phyloP scores from a whole-genome alignment of 2,329 filamentous ascomycete genomes.

The Penicillium concentricum region DNA sequence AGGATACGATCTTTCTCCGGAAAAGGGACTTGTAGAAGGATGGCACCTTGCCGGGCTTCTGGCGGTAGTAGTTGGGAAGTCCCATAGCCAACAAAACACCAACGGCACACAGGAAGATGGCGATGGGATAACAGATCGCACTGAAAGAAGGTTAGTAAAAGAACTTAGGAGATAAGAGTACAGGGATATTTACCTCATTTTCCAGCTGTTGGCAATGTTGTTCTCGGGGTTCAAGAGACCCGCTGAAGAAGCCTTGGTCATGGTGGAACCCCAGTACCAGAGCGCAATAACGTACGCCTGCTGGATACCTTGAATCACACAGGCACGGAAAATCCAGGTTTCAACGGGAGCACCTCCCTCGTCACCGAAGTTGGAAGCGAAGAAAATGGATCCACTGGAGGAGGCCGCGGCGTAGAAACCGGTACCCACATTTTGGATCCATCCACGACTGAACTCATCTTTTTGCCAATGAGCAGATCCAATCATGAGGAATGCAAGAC shows the following conservation, averaged over 20 bases:
- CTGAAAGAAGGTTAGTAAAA: background rate
- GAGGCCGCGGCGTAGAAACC: slow-evolving; percentile 63
- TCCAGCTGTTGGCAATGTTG: slow-evolving; percentile 43
- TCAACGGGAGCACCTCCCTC: slow-evolving; percentile 62
- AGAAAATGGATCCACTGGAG: slow-evolving; percentile 63
- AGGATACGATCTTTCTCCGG: slow-evolving; percentile 63
- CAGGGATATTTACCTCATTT: slow-evolving; percentile 34
- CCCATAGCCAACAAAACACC: slow-evolving; percentile 57
- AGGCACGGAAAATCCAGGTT: slow-evolving; percentile 65
- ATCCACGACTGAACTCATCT: slow-evolving; percentile 44
- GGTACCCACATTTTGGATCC: slow-evolving; percentile 61
- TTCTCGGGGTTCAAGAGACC: slow-evolving; percentile 40
- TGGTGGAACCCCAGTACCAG: slow-evolving; percentile 65
- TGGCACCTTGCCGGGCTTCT: slow-evolving; percentile 62
- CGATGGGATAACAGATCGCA: slow-evolving; percentile 60
- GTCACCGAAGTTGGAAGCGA: slow-evolving; percentile 66
- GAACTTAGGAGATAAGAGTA: background rate
- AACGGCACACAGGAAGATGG: slow-evolving; percentile 56
- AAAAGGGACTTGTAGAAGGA: slow-evolving; percentile 63
- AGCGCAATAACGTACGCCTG: slow-evolving; percentile 64
- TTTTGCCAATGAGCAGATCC: slow-evolving; percentile 57
- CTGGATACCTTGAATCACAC: slow-evolving; percentile 64
- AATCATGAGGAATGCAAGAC: slow-evolving; percentile 61
- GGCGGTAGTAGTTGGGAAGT: slow-evolving; percentile 65
- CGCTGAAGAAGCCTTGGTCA: slow-evolving; percentile 46